These are phyloP conservation scores for Acer saccharum DNA, from an alignment of 345 rosid species.

Conservation along the genomic window DNA sequence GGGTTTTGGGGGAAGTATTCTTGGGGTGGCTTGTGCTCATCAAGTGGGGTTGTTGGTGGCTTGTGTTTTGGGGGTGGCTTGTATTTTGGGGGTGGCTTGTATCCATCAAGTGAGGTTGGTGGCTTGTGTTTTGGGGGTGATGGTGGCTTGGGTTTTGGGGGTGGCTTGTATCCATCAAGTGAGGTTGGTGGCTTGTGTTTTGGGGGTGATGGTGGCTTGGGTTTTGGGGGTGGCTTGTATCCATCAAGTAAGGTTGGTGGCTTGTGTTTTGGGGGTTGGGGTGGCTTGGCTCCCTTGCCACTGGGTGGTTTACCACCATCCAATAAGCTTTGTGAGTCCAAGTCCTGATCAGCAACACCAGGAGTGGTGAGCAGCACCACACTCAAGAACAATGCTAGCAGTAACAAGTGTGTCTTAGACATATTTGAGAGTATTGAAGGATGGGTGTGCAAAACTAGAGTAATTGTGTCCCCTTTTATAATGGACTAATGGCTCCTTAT, in stretches of 20 bases:
- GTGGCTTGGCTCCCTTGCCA: neutral
- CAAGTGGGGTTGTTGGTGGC: too few relatives aligned
- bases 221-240: too few relatives aligned
- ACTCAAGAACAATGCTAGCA: neutral
- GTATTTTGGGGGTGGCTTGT: constrained; percentile 10
- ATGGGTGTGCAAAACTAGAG: neutral
- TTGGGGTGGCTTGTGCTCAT: constrained; percentile 15
- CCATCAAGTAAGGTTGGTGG: neutral
- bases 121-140: constrained; percentile 1
- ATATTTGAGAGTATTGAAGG: neutral
- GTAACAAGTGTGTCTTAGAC: neutral
- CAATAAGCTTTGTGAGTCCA: neutral
- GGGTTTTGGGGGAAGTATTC: constrained; percentile 1
- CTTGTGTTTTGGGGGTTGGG: neutral
- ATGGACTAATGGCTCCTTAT: neutral
- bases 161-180: neutral
- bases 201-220: too few relatives aligned
- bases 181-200: constrained; percentile 7
- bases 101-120: neutral
- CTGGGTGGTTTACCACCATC: neutral
- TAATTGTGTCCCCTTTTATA: neutral
- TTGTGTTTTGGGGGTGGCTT: neutral
- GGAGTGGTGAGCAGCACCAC: neutral
- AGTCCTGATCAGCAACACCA: too few relatives aligned
- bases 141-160: neutral